Conservation (phyloP, 305 asterid species). For the Ilex paraguariensis region DNA sequence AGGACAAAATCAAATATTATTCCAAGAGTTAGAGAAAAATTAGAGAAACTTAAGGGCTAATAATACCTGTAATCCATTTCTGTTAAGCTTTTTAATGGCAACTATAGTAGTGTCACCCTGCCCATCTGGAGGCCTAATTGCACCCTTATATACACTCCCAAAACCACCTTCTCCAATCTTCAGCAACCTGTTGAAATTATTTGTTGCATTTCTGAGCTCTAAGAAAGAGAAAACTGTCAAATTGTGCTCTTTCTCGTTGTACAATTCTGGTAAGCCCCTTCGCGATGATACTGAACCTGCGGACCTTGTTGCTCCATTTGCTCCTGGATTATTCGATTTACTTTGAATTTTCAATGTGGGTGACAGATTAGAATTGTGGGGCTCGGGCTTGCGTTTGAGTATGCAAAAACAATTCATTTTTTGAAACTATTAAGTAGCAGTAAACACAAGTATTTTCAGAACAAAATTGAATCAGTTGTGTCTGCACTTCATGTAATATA, state of each 20-base stretch:
- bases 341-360: constrained; percentile 36
- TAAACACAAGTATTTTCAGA: background rate
- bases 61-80: background rate
- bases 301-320: background rate
- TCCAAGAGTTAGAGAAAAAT: too few relatives aligned
- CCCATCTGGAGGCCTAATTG: background rate
- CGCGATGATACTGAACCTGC: background rate
- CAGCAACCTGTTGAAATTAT: constrained; percentile 1
- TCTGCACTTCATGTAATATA: too few relatives aligned
- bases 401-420: constrained; percentile 45
- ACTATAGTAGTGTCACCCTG: background rate
- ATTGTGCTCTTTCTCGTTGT: background rate
- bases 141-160: constrained; percentile 1
- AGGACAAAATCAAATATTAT: too few relatives aligned
- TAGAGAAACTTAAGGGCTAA: background rate
- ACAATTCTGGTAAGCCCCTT: background rate
- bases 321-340: constrained; percentile 13
- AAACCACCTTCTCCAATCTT: constrained; percentile 4
- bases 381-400: constrained; percentile 31
- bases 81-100: constrained; percentile 3
- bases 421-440: too few relatives aligned
- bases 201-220: constrained; percentile 3
- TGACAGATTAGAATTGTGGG: constrained; percentile 26
- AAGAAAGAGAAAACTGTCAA: background rate
- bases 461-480: background rate